These are phyloP conservation scores for Xylaria multiplex DNA, from an alignment of 2,329 filamentous ascomycete species.

Conservation along the genomic window DNA sequence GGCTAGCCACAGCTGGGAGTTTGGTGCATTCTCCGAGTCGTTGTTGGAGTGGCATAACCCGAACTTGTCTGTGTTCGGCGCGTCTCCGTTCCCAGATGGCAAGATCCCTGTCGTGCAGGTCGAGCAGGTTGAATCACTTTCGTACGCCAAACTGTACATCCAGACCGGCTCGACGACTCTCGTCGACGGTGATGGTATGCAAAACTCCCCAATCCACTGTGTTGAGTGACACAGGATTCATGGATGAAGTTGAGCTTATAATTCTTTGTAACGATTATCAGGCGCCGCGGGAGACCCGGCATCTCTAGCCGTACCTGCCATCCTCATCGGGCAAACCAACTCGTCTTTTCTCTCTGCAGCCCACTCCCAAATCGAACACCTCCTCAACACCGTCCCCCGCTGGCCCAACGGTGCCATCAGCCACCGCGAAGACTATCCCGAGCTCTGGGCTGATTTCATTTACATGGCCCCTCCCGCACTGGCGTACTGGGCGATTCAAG, in stretches of 20 bases:
- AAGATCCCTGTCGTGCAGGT: constrained; percentile 51
- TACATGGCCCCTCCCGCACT: constrained; percentile 62
- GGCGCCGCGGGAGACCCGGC: constrained; percentile 57
- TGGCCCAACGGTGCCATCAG: constrained; percentile 59
- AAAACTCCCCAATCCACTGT: background rate
- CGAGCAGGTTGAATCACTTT: constrained; percentile 37
- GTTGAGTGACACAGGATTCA: background rate
- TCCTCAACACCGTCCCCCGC: constrained; percentile 53
- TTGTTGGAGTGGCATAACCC: constrained; percentile 45
- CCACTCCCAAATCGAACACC: constrained; percentile 53
- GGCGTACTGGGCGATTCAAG: constrained; percentile 57
- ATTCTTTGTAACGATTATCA: constrained; percentile 20
- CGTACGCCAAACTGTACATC: constrained; percentile 43
- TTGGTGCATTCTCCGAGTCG: constrained; percentile 42
- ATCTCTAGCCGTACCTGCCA: constrained; percentile 55
- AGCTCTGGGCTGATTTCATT: constrained; percentile 61
- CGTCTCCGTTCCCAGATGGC: constrained; percentile 47
- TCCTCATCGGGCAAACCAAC: constrained; percentile 54
- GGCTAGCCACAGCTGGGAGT: constrained; percentile 46
- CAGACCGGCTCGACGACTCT: constrained; percentile 41
- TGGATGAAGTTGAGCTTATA: constrained; percentile 10
- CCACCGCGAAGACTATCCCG: constrained; percentile 54
- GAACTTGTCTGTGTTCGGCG: constrained; percentile 41
- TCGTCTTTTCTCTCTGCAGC: constrained; percentile 51
- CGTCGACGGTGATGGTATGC: constrained; percentile 41